Percentiles rank a stretch among this genome's conserved stretches.
phyloP scores from a whole-genome alignment of 139 green algal species.

The Chlamydomonas schloesseri region DNA sequence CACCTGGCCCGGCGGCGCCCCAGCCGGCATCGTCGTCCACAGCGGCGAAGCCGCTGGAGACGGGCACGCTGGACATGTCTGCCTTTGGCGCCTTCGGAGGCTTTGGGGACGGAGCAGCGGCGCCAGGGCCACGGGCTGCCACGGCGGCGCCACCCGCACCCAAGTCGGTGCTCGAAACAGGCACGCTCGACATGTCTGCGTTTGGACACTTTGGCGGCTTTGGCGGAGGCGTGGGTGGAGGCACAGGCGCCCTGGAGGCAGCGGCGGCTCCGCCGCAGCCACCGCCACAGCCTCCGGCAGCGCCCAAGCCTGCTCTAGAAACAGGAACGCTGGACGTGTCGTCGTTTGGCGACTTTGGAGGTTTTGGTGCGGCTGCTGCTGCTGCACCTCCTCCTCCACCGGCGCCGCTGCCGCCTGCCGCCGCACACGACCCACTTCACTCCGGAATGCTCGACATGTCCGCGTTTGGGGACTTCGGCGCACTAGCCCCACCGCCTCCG shows the following conservation, averaged over 20 bases:
- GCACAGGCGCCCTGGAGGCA: not conserved
- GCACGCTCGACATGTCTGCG: constrained; percentile 63
- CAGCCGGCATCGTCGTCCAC: constrained; percentile 3
- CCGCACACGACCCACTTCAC: constrained; percentile 16
- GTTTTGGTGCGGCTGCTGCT: not conserved
- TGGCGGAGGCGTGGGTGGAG: too few species aligned
- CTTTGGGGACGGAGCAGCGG: too few species aligned
- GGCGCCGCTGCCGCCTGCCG: not conserved
- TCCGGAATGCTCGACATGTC: constrained; percentile 59
- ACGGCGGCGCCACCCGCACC: constrained; percentile 3
- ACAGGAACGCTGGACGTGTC: constrained; percentile 68
- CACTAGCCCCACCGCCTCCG: not conserved
- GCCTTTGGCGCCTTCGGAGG: constrained; percentile 58
- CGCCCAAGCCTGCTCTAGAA: constrained; percentile 36
- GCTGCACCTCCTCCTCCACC: not conserved
- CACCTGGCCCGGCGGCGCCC: not conserved
- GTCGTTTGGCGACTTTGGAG: constrained; percentile 39
- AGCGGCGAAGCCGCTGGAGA: constrained; percentile 16
- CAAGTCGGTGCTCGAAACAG: constrained; percentile 15
- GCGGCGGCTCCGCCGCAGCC: constrained; percentile 10
- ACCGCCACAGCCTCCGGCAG: not conserved
- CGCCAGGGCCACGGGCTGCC: too few species aligned
- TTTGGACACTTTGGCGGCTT: constrained; percentile 54
- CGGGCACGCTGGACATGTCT: constrained; percentile 63
- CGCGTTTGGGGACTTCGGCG: constrained; percentile 36